Evolutionary conservation across 1,139 yeast genomes (phyloP).

Genomic region (Protomyces arabidopsidicola): DNA sequence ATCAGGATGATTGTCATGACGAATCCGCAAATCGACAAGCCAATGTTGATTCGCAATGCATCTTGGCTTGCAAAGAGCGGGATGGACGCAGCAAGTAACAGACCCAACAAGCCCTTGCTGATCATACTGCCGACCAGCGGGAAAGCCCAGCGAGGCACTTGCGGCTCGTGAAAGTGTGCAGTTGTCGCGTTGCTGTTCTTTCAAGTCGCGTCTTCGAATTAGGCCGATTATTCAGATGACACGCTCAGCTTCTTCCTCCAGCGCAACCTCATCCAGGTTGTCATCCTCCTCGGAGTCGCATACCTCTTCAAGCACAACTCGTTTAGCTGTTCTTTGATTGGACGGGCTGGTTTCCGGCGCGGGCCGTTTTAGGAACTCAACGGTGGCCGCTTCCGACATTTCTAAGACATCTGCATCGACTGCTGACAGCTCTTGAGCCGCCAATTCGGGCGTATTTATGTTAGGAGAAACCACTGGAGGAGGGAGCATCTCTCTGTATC

Average conservation of each 20-base stretch:
- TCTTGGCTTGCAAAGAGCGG: constrained; percentile 9
- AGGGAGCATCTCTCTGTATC: background rate
- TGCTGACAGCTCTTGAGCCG: too few species aligned
- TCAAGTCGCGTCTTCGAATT: background rate
- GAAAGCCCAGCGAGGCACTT: too few species aligned
- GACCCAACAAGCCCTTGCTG: background rate
- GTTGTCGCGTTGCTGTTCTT: too few species aligned
- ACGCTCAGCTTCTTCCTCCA: background rate
- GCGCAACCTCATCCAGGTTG: background rate
- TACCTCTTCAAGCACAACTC: background rate
- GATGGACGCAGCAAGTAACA: constrained; percentile 1
- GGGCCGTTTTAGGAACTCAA: too few species aligned
- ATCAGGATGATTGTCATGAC: constrained; percentile 55
- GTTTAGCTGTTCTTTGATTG: background rate
- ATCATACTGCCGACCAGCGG: background rate
- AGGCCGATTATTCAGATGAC: background rate
- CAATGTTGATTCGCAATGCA: constrained; percentile 43
- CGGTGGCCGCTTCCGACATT: too few species aligned
- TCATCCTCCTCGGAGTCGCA: background rate
- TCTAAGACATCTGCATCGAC: too few species aligned
- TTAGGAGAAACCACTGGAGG: background rate
- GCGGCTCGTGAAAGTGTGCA: too few species aligned
- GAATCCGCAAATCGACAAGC: constrained; percentile 66
- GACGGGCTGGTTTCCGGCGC: too few species aligned
- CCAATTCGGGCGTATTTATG: too few species aligned